Percentiles rank a stretch among this genome's conserved stretches.
These are phyloP conservation scores for Bruguiera sexangula DNA, from an alignment of 345 rosid species.

Conservation along the genomic window DNA sequence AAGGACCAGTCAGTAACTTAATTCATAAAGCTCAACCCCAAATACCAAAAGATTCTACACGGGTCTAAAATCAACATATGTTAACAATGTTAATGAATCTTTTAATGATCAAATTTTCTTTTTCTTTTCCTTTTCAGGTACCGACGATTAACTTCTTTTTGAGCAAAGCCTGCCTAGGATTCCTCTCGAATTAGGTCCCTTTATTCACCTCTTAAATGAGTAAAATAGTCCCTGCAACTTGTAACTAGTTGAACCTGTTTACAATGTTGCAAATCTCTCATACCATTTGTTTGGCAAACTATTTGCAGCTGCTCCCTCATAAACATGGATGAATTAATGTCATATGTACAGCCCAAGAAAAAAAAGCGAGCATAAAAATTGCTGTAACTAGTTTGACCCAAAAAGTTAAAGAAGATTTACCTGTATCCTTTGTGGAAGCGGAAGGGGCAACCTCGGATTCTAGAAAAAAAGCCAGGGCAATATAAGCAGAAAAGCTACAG, in stretches of 20 bases:
- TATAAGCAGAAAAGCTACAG: background rate
- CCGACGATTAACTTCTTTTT: background rate
- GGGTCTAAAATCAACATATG: slow-evolving; percentile 2
- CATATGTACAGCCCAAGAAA: background rate
- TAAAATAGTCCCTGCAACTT: too few relatives aligned
- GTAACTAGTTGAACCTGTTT: too few relatives aligned
- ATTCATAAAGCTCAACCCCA: background rate
- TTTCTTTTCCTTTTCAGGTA: too few relatives aligned
- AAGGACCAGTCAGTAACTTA: too few relatives aligned
- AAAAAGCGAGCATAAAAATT: background rate
- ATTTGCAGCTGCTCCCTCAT: background rate
- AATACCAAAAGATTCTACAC: background rate
- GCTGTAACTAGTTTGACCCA: slow-evolving; percentile 15
- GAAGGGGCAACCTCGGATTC: slow-evolving; percentile 43
- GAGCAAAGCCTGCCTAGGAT: slow-evolving; percentile 12
- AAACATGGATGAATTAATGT: background rate
- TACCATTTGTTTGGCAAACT: too few relatives aligned
- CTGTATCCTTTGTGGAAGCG: background rate
- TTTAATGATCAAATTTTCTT: background rate
- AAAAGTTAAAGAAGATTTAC: slow-evolving; percentile 17
- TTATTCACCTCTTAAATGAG: too few relatives aligned
- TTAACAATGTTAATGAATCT: slow-evolving; percentile 7
- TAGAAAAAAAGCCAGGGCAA: slow-evolving; percentile 14
- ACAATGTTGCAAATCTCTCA: too few relatives aligned
- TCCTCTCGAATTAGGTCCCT: background rate